Evolutionary conservation across 2,329 filamentous ascomycete species (phyloP).

Genomic region (Aspergillus sp.): DNA sequence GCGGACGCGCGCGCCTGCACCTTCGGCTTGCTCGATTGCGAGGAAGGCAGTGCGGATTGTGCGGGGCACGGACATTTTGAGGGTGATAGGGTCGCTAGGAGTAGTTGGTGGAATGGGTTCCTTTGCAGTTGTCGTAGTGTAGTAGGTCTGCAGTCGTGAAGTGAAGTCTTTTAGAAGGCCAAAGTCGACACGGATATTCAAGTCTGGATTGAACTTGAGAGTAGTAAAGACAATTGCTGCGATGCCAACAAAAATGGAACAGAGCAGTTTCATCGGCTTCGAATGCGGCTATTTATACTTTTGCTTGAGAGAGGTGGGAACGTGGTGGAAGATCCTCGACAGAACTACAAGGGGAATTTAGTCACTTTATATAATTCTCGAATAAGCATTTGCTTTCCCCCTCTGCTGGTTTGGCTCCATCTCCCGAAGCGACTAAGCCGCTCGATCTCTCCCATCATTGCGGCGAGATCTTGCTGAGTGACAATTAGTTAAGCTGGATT

Average conservation of each 20-base stretch:
- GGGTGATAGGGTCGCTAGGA: conserved; percentile 35
- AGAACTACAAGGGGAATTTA: conserved; percentile 17
- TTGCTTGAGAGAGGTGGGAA: conserved; percentile 9
- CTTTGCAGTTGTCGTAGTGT: conserved; percentile 11
- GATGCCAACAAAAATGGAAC: conserved; percentile 40
- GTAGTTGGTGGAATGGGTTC: conserved; percentile 9
- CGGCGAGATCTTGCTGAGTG: background rate
- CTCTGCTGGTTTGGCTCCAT: background rate
- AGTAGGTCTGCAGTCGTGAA: conserved; percentile 18
- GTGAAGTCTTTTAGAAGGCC: conserved; percentile 16
- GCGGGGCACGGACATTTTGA: conserved; percentile 67
- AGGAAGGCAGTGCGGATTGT: conserved; percentile 80
- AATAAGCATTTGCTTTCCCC: conserved; percentile 5
- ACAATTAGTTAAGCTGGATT: conserved; percentile 1
- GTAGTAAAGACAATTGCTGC: conserved; percentile 29
- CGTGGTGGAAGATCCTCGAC: conserved; percentile 21
- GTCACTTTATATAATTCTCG: conserved; percentile 26
- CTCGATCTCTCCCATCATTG: background rate
- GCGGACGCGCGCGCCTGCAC: conserved; percentile 81
- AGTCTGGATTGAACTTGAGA: conserved; percentile 9
- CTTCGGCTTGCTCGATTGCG: conserved; percentile 82
- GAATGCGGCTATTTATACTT: conserved; percentile 32
- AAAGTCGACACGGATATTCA: conserved; percentile 21
- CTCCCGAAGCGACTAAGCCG: background rate
- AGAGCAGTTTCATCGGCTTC: conserved; percentile 35